These are phyloP conservation scores for Gamsiella multidivaricata DNA, from an alignment of 192 early-diverging fungal species.

Conservation along the genomic window DNA sequence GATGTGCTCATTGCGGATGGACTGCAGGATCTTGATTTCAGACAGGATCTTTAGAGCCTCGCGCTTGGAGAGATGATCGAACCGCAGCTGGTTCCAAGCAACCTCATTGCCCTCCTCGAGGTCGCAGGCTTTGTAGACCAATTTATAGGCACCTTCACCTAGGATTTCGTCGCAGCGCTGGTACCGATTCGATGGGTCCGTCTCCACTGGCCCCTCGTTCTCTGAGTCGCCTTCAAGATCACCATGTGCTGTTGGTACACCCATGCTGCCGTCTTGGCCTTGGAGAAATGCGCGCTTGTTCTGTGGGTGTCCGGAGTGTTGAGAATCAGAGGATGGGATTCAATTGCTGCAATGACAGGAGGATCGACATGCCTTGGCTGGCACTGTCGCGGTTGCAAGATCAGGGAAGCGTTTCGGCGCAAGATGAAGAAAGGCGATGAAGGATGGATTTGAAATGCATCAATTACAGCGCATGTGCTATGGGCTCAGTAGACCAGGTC, in stretches of 20 bases:
- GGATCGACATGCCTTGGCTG: too few relatives aligned
- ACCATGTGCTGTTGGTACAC: constrained; percentile 14
- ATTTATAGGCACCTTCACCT: constrained; percentile 86
- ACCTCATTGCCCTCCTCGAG: constrained; percentile 90
- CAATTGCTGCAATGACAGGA: too few relatives aligned
- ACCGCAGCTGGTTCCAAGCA: constrained; percentile 85
- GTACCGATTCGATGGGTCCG: constrained; percentile 74
- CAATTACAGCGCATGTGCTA: too few relatives aligned
- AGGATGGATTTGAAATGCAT: too few relatives aligned
- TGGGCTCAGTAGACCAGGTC: too few relatives aligned
- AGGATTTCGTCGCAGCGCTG: constrained; percentile 67
- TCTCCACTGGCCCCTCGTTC: constrained; percentile 51
- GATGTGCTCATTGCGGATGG: constrained; percentile 83
- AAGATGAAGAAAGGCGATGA: too few relatives aligned
- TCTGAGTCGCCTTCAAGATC: constrained; percentile 48
- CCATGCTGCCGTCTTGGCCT: constrained; percentile 23
- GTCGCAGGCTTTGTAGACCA: constrained; percentile 85
- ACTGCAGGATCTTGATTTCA: constrained; percentile 79
- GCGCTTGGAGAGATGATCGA: constrained; percentile 57
- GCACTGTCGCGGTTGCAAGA: too few relatives aligned
- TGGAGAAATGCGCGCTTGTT: too few relatives aligned
- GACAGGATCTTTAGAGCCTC: constrained; percentile 49
- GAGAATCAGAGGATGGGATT: too few relatives aligned
- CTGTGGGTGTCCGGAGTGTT: too few relatives aligned
- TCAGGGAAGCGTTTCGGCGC: too few relatives aligned